These are phyloP conservation scores for Backusella sp. DNA, from an alignment of 192 early-diverging fungal genomes.

Conservation along the genomic window DNA sequence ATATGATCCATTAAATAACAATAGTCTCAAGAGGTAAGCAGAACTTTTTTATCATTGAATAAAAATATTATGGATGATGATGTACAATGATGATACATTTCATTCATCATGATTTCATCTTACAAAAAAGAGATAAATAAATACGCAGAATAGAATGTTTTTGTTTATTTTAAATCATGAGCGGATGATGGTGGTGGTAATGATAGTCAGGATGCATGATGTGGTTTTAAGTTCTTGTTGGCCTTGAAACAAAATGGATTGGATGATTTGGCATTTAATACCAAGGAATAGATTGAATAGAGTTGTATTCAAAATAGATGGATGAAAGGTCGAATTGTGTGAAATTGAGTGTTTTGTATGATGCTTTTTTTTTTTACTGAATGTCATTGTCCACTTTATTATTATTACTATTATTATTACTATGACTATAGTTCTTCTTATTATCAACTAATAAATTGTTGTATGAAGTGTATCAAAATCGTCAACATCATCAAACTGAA, in stretches of 20 bases:
- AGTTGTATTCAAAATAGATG: not conserved
- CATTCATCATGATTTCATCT: no score
- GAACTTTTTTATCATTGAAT: no score
- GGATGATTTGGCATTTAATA: not conserved
- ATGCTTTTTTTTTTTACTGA: not conserved
- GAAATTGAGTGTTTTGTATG: not conserved
- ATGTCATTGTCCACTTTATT: not conserved
- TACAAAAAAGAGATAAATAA: no score
- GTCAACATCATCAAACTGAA: slow-evolving; percentile 29
- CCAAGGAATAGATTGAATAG: not conserved
- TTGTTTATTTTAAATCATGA: no score
- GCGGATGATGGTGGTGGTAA: not conserved
- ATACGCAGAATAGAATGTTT: no score
- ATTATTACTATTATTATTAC: not conserved
- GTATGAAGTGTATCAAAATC: slow-evolving; percentile 17
- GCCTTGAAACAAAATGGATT: not conserved
- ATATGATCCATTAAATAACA: no score
- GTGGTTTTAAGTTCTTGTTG: not conserved
- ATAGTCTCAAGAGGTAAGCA: no score
- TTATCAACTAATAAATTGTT: slow-evolving; percentile 1
- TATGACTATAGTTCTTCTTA: not conserved
- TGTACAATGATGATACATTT: no score
- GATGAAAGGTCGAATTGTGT: not conserved
- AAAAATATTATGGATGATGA: no score
- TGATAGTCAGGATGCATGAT: not conserved